Evolutionary conservation across 805 yeast genomes (phyloP).

Genomic region (Alloascoidea hylecoeti): DNA sequence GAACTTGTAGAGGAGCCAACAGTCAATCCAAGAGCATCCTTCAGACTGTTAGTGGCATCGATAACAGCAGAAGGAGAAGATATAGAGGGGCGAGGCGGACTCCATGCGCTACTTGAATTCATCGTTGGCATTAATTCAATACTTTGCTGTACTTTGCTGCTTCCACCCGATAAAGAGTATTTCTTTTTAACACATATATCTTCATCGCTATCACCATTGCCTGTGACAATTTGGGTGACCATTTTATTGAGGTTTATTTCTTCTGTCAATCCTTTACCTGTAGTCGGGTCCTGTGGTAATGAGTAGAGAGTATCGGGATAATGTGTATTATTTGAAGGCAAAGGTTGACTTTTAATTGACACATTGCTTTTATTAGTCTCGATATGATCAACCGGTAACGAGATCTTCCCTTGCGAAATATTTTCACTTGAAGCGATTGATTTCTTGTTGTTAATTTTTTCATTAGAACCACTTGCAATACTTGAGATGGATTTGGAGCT

Average conservation of each 20-base stretch:
- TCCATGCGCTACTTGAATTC: too few species aligned
- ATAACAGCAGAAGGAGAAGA: too few species aligned
- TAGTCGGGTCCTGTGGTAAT: not conserved
- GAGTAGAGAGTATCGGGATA: too few species aligned
- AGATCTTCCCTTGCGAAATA: not conserved
- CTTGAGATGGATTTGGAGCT: not conserved
- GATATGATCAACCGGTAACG: not conserved
- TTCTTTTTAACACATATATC: too few species aligned
- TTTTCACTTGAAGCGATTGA: not conserved
- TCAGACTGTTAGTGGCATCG: too few species aligned
- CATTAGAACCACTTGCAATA: too few species aligned
- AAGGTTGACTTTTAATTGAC: not conserved
- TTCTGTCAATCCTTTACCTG: not conserved
- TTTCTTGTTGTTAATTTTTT: not conserved
- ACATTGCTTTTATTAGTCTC: not conserved
- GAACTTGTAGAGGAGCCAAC: too few species aligned
- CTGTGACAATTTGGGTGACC: not conserved
- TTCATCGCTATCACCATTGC: not conserved
- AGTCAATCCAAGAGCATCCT: too few species aligned
- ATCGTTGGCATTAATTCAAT: slow-evolving; percentile 1
- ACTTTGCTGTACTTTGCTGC: not conserved
- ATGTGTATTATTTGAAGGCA: not conserved
- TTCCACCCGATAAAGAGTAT: not conserved
- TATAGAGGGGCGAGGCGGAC: too few species aligned
- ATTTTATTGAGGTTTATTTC: not conserved